Evolutionary conservation across 768 basidiomycete genomes (phyloP), one percentile per base, ranked within the genome.

Genomic region (Lanmaoa pseudosensibilis): DNA sequence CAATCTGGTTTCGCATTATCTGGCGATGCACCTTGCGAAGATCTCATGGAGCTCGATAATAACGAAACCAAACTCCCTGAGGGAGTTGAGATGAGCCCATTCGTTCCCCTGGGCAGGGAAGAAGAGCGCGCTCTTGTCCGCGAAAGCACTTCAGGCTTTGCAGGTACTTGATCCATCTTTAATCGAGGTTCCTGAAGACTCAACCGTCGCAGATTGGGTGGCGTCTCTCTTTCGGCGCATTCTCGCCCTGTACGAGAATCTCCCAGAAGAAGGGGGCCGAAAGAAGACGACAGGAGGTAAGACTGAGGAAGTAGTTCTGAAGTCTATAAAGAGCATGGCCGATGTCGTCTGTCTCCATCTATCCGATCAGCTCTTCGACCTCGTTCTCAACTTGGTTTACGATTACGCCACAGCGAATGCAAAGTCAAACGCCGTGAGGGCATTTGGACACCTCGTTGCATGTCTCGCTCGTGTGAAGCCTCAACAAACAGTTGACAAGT

Each of bases 261-360:
- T 98, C 5, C 95, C 95, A 0, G 96, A 98, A 69, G 95, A 96
- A 73, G 94, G 92, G 12, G 96, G 96, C 5, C 85, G 84, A 74
- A 84, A 81, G 73, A 90, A 90, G 59, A 87, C 81, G 36, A 92
- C 92, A 2, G 91, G 91, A 23, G 91, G 91, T n/a, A 90, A 90
- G 69, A 61, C 82, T 79, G 73, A 90, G 88, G 76, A 93, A 62
- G 78, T 72, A 38, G 86, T 91, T 25, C 78, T 92, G 52, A 90
- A 87, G 67, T 83, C 89, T 19, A 81, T 92, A 70, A 90, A 90
- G 74, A 80, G 83, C 67, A 88, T 90, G 76, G 74, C 88, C 62
- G 92, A 94, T 65, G 81, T 89, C 52, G 80, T 94, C 62, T 92
- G 88, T 69, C 76, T 88, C 30, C 92, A 94, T 66, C 59, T 72